Evolutionary conservation across 1,139 yeast species (phyloP), one percentile per base, ranked within the genome.

Genomic region (Suhomyces bribrorum): DNA sequence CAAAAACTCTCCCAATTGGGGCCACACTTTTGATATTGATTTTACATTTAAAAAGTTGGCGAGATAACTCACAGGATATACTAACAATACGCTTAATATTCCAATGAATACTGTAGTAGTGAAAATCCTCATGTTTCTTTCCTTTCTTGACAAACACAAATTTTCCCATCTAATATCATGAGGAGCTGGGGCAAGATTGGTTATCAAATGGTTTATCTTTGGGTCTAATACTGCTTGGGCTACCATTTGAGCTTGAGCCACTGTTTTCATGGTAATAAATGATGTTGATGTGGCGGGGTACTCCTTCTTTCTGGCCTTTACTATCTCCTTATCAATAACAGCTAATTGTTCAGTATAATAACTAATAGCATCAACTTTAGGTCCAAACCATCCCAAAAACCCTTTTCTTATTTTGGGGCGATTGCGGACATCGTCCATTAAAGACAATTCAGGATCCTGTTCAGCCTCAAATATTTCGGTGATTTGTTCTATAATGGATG

Each of bases 211-310:
- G 54, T 82, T 77, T 1, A 87, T 83, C 38, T 81, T 75, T 0
- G 96, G 95, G 46, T 88, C 94, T 36, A 87, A 65, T 1, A 86
- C 86, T 0, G 95, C 87, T 57, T 88, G 96, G 0, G 96, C 94
- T 7, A 88, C 81, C 84, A 87, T 80, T 57, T 87, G 96, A 1
- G 96, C 95, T 50, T 83, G 81, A 0, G 94, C 86, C 7, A 86
- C 95, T 2, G 87, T 75, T 46, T 82, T 83, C 92, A 87, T 83
- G 1, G 95, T 87, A 15, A 87, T 78, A 59, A 87, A 87, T 0
- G 96, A 95, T 9, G 71, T 62, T 6, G 75, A 67, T 5, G 73
- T 66, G 1, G 89, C 82, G 0, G 89, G 79, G 49, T 80, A 84
- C 44, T 81, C 83, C 41, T 79, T 68, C 23, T 61, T 62, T 44